These are phyloP conservation scores for Platanus orientalis DNA, from an alignment of 164 flowering plant species.

Conservation along the genomic window DNA sequence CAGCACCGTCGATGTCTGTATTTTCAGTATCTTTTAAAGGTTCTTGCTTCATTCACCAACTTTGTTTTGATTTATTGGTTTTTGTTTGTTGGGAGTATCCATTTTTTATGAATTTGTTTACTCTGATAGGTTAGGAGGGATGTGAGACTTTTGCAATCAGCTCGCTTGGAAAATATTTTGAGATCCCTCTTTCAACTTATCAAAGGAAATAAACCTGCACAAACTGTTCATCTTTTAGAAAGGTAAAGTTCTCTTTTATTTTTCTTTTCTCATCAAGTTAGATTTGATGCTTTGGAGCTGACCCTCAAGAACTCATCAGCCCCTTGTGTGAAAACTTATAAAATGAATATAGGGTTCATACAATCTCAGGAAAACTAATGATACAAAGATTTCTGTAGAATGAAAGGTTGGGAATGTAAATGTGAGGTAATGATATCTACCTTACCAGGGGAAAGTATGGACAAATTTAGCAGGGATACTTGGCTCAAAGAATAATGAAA, in stretches of 20 bases:
- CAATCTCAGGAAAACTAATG: too few relatives aligned
- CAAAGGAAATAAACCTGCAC: constrained; percentile 49
- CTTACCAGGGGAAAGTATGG: too few relatives aligned
- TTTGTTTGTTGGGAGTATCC: neutral
- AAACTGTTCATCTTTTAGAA: constrained; percentile 58
- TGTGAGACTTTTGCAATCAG: constrained; percentile 57
- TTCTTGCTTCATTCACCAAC: constrained; percentile 5
- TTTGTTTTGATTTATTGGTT: neutral
- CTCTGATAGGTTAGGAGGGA: constrained; percentile 70
- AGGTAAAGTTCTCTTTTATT: constrained; percentile 30
- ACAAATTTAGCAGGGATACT: too few relatives aligned
- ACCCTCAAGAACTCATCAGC: neutral
- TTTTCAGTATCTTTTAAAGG: constrained; percentile 68
- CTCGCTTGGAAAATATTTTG: constrained; percentile 52
- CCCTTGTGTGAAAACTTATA: too few relatives aligned
- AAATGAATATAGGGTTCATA: too few relatives aligned
- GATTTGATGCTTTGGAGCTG: neutral
- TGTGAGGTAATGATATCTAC: too few relatives aligned
- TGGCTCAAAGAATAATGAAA: too few relatives aligned
- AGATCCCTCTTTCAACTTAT: constrained; percentile 47
- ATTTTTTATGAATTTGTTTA: neutral
- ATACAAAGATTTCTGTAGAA: too few relatives aligned
- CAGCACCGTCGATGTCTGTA: constrained; percentile 69
- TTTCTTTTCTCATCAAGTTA: neutral
- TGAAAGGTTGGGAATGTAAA: too few relatives aligned